Base-by-base conservation (phyloP, 139 green algal species). In the Edaphochlamys debaryana region DNA sequence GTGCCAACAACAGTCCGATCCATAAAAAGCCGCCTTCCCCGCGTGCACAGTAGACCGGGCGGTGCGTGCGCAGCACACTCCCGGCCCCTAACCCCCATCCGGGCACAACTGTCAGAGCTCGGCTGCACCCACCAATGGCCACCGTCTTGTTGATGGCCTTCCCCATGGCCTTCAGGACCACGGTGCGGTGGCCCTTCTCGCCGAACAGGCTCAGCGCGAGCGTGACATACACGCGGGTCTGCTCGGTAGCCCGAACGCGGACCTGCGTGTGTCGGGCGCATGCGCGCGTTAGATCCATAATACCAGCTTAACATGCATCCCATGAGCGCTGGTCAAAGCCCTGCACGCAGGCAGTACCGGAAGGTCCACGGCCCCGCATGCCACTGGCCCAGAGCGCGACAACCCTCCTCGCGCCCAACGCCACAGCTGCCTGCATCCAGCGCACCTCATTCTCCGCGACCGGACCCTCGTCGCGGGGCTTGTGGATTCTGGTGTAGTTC, bases 91-190 rank as follows among this genome's bases (percentile, higher is more conserved):
- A n/a, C n/a, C n/a, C n/a, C n/a, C n/a, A n/a, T n/a, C n/a, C n/a
- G n/a, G n/a, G n/a, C n/a, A n/a, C n/a, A n/a, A n/a, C n/a, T n/a
- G n/a, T n/a, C n/a, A n/a, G n/a, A n/a, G n/a, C n/a, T n/a, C n/a
- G n/a, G n/a, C n/a, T n/a, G n/a, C n/a, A n/a, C 88, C 37, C 52
- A 96, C 93, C 92, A 37, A 96, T 89, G 4, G 92, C 92, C 15
- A 98, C 95, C 3, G 94, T 93, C 78, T 98, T 98, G 92, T 96
- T 97, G 87, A 98, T 98, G 73, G 95, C 95, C 38, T 89, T 84
- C 20, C 95, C 95, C 95, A 98, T 98, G 9, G 91, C 95, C 79
- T 95, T 97, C 7, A 98, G 85, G 30, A 94, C 78, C 0, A 98
- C 82, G 0, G 89, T 85, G 17, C 84, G 79, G 50, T 92, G 79